Conservation (phyloP, 1,284 basidiomycete species). For the Irpex lacteus region DNA sequence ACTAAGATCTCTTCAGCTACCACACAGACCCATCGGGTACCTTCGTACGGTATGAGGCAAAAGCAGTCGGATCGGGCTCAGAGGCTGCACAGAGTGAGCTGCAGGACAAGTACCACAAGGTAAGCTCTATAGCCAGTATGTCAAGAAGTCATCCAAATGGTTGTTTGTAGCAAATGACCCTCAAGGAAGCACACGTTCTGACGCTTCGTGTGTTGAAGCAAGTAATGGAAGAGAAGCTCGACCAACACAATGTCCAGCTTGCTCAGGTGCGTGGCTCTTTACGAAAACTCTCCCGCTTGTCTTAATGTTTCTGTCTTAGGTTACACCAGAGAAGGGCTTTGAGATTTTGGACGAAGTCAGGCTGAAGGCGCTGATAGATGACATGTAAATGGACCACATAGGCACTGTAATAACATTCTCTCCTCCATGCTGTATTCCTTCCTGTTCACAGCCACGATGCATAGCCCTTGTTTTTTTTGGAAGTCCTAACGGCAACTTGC, state of each 20-base stretch:
- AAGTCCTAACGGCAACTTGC: neutral
- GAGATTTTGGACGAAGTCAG: conserved; percentile 77
- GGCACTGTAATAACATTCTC: conserved; percentile 9
- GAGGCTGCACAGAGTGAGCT: conserved; percentile 97
- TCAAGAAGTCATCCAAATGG: neutral
- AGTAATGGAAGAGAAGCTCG: conserved; percentile 99
- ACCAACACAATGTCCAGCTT: conserved; percentile 97
- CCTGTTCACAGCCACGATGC: neutral
- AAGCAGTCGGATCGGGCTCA: conserved; percentile 97
- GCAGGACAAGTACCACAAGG: conserved; percentile 97
- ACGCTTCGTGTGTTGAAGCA: conserved; percentile 93
- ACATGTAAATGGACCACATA: conserved; percentile 46
- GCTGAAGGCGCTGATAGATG: conserved; percentile 80
- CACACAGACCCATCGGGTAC: conserved; percentile 99
- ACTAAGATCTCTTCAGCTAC: conserved; percentile 50
- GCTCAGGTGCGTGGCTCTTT: conserved; percentile 66
- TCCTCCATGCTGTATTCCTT: neutral
- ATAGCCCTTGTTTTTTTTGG: neutral
- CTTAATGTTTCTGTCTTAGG: conserved; percentile 38
- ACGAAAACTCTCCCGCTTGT: neutral
- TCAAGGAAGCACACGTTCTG: conserved; percentile 85
- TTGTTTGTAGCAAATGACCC: conserved; percentile 80
- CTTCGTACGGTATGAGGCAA: conserved; percentile 95
- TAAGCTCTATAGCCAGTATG: conserved; percentile 32
- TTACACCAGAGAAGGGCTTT: conserved; percentile 76